phyloP scores from a whole-genome alignment of 2,329 filamentous ascomycete species.

The Tympanopsis confertula region DNA sequence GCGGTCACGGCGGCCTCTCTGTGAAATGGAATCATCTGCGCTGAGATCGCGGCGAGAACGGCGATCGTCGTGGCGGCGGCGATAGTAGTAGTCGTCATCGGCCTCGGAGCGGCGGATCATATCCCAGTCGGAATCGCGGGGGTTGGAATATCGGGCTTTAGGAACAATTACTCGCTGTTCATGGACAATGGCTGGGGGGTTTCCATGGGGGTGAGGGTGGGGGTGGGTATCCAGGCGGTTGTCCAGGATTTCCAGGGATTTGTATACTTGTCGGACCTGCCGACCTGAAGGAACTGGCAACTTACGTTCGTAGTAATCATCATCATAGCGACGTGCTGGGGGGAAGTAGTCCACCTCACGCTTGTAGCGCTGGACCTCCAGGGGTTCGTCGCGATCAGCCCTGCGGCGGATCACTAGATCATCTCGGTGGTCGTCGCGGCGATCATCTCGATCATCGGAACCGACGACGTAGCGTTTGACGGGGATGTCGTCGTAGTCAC shows the following conservation, averaged over 20 bases:
- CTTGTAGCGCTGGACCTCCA: constrained; percentile 23
- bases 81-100: constrained; percentile 46
- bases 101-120: constrained; percentile 45
- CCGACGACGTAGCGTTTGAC: constrained; percentile 45
- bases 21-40: constrained; percentile 38
- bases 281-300: constrained; percentile 35
- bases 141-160: constrained; percentile 35
- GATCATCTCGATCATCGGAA: constrained; percentile 20
- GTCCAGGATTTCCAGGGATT: not conserved
- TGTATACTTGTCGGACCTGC: constrained; percentile 26
- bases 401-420: constrained; percentile 27
- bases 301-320: constrained; percentile 26
- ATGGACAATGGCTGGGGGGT: constrained; percentile 37
- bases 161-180: constrained; percentile 42
- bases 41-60: constrained; percentile 30
- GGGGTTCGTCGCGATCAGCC: constrained; percentile 33
- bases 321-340: constrained; percentile 33
- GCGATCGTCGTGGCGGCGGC: constrained; percentile 32
- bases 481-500: too few relatives aligned
- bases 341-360: constrained; percentile 1
- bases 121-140: constrained; percentile 42
- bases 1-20: constrained; percentile 27
- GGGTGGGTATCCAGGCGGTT: not conserved
- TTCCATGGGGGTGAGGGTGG: not conserved
- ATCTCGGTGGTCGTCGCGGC: constrained; percentile 15